Evolutionary conservation across 495 filamentous ascomycete species (phyloP), one percentile per base, ranked within the genome.

Genomic region (Penicillium antarcticum): DNA sequence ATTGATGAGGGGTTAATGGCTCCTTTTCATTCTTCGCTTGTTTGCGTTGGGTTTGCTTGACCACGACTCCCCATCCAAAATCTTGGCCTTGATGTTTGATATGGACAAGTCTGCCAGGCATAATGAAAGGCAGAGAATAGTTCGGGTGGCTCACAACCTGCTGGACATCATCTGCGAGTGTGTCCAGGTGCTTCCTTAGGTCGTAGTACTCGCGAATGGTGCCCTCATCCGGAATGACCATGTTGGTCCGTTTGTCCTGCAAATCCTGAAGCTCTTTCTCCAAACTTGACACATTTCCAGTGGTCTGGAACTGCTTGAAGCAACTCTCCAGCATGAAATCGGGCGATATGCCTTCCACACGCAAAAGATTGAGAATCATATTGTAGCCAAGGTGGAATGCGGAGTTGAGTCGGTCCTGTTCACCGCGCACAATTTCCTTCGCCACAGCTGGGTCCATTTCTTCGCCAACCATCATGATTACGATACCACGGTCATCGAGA

Each of bases 351-450:
- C 89, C 92, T 65, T 97, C 94, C 32, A 97, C 91, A 71, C 94
- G 80, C 75, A 96, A 87, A 44, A 98, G 73, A 57, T 98, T 98
- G 51, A 98, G 74, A 62, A 98, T 86, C 94, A 97, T 98, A 69
- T 97, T 98, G 75, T 98, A 97, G n/a, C 94, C 91, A 10, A 98
- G 79, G 64, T 97, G 88, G 74, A 98, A 98, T 12, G 94, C 94
- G 3, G 94, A 97, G 69, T 97, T 97, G 35, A 98, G 82, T 37
- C 89, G 87, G 66, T 98, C 94, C 64, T 98, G 94, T 62, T 96
- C 86, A 62, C 94, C 94, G 44, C 92, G 88, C 23, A 98, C 94
- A 51, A 98, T 96, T 42, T 88, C 86, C 69, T 94, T 94, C 21
- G 94, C 94, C 47, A 87, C 80, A 1, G 86, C 83, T n/a, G 94